These are phyloP conservation scores for Phytopythium aichiense DNA, from an alignment of 352 stramenopile genomes.

Conservation along the genomic window DNA sequence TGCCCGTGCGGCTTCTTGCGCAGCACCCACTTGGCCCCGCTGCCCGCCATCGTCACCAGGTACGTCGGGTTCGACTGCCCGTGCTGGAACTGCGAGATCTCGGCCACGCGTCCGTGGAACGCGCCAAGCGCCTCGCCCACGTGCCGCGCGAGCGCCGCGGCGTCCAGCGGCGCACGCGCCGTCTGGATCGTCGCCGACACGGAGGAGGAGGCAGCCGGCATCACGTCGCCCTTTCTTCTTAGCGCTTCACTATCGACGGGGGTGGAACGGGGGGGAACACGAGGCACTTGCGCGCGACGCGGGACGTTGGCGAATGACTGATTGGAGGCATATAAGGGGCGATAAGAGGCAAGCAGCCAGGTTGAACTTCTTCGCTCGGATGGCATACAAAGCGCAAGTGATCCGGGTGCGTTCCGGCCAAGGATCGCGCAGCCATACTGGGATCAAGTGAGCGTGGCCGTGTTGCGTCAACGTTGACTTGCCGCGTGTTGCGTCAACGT, in stretches of 20 bases:
- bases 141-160: slow-evolving; percentile 37
- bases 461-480: not conserved
- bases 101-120: slow-evolving; percentile 46
- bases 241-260: not conserved
- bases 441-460: not conserved
- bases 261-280: not conserved
- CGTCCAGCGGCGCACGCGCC: slow-evolving; percentile 52
- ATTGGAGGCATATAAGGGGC: not conserved
- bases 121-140: slow-evolving; percentile 44
- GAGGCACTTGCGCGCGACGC: not conserved
- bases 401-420: not conserved
- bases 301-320: slow-evolving; percentile 1
- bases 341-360: not conserved
- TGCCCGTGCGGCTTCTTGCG: slow-evolving; percentile 82
- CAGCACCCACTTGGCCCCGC: slow-evolving; percentile 63
- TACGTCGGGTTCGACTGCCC: slow-evolving; percentile 89
- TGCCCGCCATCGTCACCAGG: slow-evolving; percentile 55
- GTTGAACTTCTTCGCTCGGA: not conserved
- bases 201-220: not conserved
- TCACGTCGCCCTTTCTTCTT: not conserved
- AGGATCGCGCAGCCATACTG: not conserved
- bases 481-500: no score
- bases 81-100: slow-evolving; percentile 79
- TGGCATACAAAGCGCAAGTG: not conserved
- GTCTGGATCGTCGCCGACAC: slow-evolving; percentile 33